Conservation (phyloP, 108 stramenopile species). For the Stephanodiscus triporus region DNA sequence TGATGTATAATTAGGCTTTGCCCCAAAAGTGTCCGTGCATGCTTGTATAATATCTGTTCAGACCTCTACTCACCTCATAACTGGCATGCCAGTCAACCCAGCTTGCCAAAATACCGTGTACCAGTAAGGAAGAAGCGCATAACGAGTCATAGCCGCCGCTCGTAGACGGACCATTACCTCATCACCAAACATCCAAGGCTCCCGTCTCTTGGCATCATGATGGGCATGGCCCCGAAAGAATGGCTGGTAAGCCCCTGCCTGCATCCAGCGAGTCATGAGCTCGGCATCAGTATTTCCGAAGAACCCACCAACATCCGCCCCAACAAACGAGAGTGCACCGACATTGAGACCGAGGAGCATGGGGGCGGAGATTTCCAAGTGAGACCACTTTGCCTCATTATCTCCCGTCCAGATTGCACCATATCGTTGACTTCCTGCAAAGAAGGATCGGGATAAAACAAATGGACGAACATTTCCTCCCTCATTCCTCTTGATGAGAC, state of each 20-base stretch:
- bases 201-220: conserved; percentile 96
- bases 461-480: conserved; percentile 90
- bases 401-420: conserved; percentile 99
- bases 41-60: not conserved
- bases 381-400: conserved; percentile 95
- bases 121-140: conserved; percentile 97
- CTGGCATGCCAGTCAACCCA: conserved; percentile 90
- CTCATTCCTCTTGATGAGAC: conserved; percentile 75
- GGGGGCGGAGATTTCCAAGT: conserved; percentile 90
- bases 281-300: conserved; percentile 96
- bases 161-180: conserved; percentile 84
- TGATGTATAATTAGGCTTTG: not conserved
- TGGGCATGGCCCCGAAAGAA: conserved; percentile 99
- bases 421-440: conserved; percentile 94
- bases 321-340: conserved; percentile 94
- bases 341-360: conserved; percentile 96
- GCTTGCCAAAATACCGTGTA: conserved; percentile 94
- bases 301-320: conserved; percentile 99
- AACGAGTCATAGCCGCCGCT: conserved; percentile 88
- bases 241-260: conserved; percentile 97
- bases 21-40: not conserved
- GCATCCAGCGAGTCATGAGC: conserved; percentile 98
- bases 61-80: conserved; percentile 84
- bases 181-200: conserved; percentile 98
- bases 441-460: conserved; percentile 96